Percentiles rank a stretch among this genome's conserved stretches.
phyloP scores from a whole-genome alignment of 1,284 basidiomycete species.

The Dichomitus squalens region DNA sequence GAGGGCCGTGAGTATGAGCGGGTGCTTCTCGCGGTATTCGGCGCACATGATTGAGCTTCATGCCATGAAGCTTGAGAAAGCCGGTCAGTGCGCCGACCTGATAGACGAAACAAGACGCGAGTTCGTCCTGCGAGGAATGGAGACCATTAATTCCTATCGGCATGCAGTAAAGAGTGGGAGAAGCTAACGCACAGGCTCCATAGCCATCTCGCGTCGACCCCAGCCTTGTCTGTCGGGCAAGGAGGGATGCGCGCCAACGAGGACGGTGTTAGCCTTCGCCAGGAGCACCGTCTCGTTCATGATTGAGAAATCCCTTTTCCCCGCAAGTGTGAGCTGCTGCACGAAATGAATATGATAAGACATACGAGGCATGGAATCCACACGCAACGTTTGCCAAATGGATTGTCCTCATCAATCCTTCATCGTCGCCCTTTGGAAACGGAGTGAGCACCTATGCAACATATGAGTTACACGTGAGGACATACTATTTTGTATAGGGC shows the following conservation, averaged over 20 bases:
- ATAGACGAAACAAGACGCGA: conserved; percentile 59
- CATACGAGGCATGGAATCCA: conserved; percentile 64
- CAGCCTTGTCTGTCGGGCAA: conserved; percentile 67
- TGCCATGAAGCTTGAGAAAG: conserved; percentile 51
- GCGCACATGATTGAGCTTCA: conserved; percentile 54
- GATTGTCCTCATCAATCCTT: conserved; percentile 61
- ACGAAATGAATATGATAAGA: not conserved
- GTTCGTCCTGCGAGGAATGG: conserved; percentile 46
- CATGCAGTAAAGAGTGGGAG: not conserved
- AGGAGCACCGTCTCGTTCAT: conserved; percentile 62
- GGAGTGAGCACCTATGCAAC: not conserved
- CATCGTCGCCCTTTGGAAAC: conserved; percentile 54
- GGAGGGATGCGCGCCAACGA: conserved; percentile 63
- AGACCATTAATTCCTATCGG: not conserved
- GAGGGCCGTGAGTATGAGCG: conserved; percentile 54
- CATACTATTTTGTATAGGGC: conserved; percentile 51
- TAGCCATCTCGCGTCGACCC: conserved; percentile 61
- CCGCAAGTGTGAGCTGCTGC: not conserved
- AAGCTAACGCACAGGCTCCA: conserved; percentile 46
- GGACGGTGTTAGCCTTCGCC: conserved; percentile 53
- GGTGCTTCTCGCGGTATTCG: not conserved
- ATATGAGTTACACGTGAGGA: not conserved
- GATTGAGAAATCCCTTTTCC: conserved; percentile 54
- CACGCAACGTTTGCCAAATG: conserved; percentile 67
- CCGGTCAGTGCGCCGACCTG: conserved; percentile 63